Conservation (phyloP, 208 protist species). For the Leptomonas seymouri region DNA sequence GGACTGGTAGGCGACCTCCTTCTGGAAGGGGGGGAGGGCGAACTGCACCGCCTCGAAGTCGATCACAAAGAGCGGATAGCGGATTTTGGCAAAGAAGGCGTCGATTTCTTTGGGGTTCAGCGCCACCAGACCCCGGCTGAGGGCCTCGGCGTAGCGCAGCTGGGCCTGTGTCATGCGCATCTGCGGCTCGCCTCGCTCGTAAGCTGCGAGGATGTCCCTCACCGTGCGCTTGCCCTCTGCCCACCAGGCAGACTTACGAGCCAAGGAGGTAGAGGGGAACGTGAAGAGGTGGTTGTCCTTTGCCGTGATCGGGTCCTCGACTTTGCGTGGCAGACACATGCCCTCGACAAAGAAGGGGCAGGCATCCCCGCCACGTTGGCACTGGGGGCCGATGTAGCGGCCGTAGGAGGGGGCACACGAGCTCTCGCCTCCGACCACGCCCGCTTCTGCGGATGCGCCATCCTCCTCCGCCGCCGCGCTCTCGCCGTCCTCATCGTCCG, state of each 20-base stretch:
- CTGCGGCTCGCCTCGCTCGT: conserved; percentile 45
- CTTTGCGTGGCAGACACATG: conserved; percentile 79
- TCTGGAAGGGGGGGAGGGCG: conserved; percentile 84
- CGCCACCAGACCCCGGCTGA: conserved; percentile 59
- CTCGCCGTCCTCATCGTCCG: conserved; percentile 17
- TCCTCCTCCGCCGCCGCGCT: not conserved
- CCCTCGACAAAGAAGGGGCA: conserved; percentile 88
- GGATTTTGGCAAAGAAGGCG: conserved; percentile 71
- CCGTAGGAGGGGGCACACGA: conserved; percentile 50
- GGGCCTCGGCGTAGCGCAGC: conserved; percentile 79
- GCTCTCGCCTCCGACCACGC: not conserved
- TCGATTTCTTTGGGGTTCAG: conserved; percentile 83
- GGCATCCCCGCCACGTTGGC: conserved; percentile 57
- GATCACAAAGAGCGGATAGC: conserved; percentile 86
- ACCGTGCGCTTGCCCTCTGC: conserved; percentile 73
- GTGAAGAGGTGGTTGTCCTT: conserved; percentile 91
- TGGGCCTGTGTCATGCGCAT: conserved; percentile 83
- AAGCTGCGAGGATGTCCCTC: conserved; percentile 60
- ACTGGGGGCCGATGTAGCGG: conserved; percentile 66
- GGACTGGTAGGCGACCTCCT: conserved; percentile 80
- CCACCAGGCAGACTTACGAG: conserved; percentile 84
- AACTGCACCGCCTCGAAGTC: conserved; percentile 92
- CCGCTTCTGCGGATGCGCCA: not conserved
- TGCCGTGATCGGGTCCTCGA: conserved; percentile 56
- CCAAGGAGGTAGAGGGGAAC: conserved; percentile 66